phyloP scores from a whole-genome alignment of 2,329 filamentous ascomycete genomes.

The Rutstroemia sp. region DNA sequence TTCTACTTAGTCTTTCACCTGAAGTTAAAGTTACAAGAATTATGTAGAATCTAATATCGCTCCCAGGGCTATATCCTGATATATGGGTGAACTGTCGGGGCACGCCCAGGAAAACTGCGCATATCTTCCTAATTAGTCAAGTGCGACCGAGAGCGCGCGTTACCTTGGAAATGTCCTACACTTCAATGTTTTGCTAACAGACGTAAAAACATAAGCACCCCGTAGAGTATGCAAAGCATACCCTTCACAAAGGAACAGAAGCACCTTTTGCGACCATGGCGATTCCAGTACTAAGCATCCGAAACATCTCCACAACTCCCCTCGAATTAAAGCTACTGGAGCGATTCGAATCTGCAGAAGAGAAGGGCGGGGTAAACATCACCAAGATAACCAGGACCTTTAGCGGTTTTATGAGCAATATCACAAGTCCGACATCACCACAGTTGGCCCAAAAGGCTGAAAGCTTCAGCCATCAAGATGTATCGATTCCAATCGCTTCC shows the following conservation, averaged over 20 bases:
- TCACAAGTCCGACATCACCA: conserved; percentile 32
- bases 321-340: conserved; percentile 68
- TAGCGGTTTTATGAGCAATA: conserved; percentile 35
- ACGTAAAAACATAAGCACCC: too few relatives aligned
- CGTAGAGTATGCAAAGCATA: too few relatives aligned
- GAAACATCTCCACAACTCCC: conserved; percentile 71
- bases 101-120: neutral
- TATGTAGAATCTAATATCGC: too few relatives aligned
- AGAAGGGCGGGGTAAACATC: conserved; percentile 20
- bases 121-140: neutral
- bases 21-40: too few relatives aligned
- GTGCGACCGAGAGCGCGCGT: neutral
- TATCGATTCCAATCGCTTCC: conserved; percentile 56
- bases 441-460: conserved; percentile 45
- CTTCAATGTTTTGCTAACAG: too few relatives aligned
- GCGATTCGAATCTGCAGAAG: conserved; percentile 53
- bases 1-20: too few relatives aligned
- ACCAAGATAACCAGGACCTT: conserved; percentile 39
- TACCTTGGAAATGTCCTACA: too few relatives aligned
- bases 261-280: conserved; percentile 16
- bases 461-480: conserved; percentile 53
- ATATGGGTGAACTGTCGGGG: too few relatives aligned
- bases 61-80: too few relatives aligned
- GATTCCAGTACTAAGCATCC: conserved; percentile 53
- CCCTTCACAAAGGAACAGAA: neutral